Conservation (phyloP, 1,284 basidiomycete genomes). For the Trametes hirsuta region DNA sequence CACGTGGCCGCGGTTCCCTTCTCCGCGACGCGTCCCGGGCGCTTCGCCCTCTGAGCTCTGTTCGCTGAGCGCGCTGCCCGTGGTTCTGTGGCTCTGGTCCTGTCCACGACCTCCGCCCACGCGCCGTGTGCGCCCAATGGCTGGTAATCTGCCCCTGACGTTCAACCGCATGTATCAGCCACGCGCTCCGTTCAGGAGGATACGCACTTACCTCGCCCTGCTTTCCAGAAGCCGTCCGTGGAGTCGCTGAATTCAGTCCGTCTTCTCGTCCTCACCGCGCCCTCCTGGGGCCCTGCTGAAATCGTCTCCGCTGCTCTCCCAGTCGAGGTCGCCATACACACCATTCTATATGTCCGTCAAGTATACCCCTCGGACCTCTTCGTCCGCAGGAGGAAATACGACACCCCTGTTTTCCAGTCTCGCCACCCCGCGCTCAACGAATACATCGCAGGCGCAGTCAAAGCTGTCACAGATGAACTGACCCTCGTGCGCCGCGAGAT, state of each 20-base stretch:
- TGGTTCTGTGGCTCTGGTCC: too few species aligned
- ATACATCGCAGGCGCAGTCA: conserved; percentile 84
- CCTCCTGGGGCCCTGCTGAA: not conserved
- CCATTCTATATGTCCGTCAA: conserved; percentile 87
- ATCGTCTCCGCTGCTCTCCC: not conserved
- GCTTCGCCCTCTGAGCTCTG: not conserved
- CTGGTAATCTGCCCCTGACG: conserved; percentile 31
- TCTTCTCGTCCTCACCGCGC: not conserved
- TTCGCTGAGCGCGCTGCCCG: too few species aligned
- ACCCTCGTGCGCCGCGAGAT: conserved; percentile 48
- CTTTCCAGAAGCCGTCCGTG: conserved; percentile 56
- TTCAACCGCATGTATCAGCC: conserved; percentile 37
- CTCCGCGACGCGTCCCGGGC: conserved; percentile 3
- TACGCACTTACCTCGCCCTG: conserved; percentile 1
- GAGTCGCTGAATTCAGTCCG: conserved; percentile 68
- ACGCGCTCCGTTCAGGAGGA: not conserved
- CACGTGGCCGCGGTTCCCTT: conserved; percentile 16
- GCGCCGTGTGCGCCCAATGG: conserved; percentile 14
- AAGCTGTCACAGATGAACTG: conserved; percentile 78
- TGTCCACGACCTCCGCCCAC: not conserved
- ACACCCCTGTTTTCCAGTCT: conserved; percentile 89
- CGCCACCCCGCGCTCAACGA: conserved; percentile 86
- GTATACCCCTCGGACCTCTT: conserved; percentile 92
- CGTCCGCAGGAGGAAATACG: conserved; percentile 84
- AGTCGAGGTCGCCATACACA: conserved; percentile 95